phyloP scores from a whole-genome alignment of 2,329 filamentous ascomycete genomes.

The Pseudofabraea citricarpa region DNA sequence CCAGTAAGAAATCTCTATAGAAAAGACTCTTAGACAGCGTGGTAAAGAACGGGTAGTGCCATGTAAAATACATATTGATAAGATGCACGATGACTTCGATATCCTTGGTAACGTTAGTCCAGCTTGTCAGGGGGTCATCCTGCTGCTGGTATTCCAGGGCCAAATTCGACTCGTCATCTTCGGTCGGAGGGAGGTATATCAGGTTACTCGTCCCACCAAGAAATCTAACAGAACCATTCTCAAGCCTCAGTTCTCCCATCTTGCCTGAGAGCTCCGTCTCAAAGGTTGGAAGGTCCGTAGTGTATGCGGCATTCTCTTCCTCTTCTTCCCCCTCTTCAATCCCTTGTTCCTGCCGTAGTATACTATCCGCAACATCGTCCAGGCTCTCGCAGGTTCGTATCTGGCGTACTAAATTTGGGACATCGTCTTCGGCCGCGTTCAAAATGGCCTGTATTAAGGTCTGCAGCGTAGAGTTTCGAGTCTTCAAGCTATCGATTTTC shows the following conservation, averaged over 20 bases:
- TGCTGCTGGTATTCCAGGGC: constrained; percentile 30
- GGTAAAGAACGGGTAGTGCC: constrained; percentile 96
- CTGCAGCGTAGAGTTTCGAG: constrained; percentile 80
- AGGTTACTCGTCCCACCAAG: constrained; percentile 93
- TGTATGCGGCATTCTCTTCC: constrained; percentile 34
- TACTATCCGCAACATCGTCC: constrained; percentile 28
- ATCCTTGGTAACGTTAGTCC: constrained; percentile 83
- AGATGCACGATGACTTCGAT: constrained; percentile 76
- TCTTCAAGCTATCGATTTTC: constrained; percentile 84
- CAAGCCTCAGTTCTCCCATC: constrained; percentile 86
- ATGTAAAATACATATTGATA: constrained; percentile 96
- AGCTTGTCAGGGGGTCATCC: constrained; percentile 72
- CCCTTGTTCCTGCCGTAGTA: constrained; percentile 25
- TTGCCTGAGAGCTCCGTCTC: constrained; percentile 85
- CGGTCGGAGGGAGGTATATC: constrained; percentile 65
- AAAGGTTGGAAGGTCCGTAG: constrained; percentile 32
- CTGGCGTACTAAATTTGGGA: constrained; percentile 72
- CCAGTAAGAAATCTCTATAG: constrained; percentile 75
- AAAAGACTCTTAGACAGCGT: constrained; percentile 84
- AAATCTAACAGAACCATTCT: constrained; percentile 83
- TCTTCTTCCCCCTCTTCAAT: constrained; percentile 33
- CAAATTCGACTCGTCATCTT: constrained; percentile 27
- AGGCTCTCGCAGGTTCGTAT: constrained; percentile 77
- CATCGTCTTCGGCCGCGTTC: constrained; percentile 85
- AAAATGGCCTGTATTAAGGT: constrained; percentile 90